Percentiles rank a stretch among this genome's conserved stretches.
Conservation (phyloP, 75 land plant species). For the Gnetum montanum region DNA sequence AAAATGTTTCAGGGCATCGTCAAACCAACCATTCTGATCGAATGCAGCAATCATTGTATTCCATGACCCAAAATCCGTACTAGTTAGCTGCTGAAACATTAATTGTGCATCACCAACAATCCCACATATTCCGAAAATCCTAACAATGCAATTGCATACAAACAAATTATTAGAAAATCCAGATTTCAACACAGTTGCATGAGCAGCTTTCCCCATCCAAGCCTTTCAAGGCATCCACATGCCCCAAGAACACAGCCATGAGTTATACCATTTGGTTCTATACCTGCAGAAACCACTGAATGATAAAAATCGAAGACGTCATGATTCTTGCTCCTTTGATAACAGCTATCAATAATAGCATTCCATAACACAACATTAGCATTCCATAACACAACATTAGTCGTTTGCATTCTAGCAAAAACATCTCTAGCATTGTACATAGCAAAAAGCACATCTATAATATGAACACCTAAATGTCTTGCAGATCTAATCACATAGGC, state of each 20-base stretch:
- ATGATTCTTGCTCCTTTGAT: background rate
- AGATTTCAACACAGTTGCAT: background rate
- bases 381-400: constrained; percentile 6
- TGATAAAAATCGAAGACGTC: constrained; percentile 2
- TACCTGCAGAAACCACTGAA: background rate
- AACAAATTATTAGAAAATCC: background rate
- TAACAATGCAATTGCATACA: background rate
- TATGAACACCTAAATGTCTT: background rate
- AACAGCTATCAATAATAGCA: constrained; percentile 13
- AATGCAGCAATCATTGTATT: background rate
- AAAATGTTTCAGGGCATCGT: background rate
- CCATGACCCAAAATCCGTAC: background rate
- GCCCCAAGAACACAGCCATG: background rate
- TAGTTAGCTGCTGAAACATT: background rate
- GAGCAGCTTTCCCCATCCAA: background rate
- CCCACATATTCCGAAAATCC: background rate
- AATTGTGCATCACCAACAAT: background rate
- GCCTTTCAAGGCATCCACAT: background rate
- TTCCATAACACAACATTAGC: no score
- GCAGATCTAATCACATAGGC: background rate
- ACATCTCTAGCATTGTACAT: constrained; percentile 17
- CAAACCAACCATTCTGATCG: background rate
- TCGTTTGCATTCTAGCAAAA: constrained; percentile 5
- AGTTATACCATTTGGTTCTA: background rate
- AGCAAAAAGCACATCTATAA: constrained; percentile 11